A percentile compares a stretch with the other conserved stretches of the same genome.
Evolutionary conservation across 2,329 filamentous ascomycete species (phyloP).

Genomic region (Arachnomyces sp.): DNA sequence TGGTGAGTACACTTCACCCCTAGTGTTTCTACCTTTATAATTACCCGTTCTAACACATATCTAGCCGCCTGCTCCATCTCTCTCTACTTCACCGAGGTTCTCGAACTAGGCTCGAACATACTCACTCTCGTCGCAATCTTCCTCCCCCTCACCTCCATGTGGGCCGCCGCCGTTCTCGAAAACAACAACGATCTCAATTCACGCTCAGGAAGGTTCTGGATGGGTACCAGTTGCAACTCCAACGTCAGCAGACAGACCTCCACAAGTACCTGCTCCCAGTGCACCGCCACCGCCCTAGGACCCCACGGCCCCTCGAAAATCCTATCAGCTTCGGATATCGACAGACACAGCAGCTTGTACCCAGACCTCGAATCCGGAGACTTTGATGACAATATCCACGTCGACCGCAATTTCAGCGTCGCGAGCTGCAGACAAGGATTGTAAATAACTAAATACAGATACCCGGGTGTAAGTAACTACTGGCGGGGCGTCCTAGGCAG

Average conservation of each 20-base stretch:
- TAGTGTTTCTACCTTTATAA: slow-evolving; percentile 1
- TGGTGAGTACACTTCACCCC: slow-evolving; percentile 39
- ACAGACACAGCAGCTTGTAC: slow-evolving; percentile 5
- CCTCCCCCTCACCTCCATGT: slow-evolving; percentile 58
- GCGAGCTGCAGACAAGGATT: slow-evolving; percentile 3
- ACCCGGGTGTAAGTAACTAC: no score
- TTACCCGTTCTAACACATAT: not conserved
- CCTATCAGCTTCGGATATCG: not conserved
- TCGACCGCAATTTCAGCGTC: slow-evolving; percentile 12
- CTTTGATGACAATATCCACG: slow-evolving; percentile 4
- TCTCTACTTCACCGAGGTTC: slow-evolving; percentile 44
- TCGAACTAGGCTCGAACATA: slow-evolving; percentile 48
- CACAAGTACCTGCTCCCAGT: slow-evolving; percentile 4
- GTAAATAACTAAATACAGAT: no score
- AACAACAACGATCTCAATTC: slow-evolving; percentile 9
- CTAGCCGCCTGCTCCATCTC: slow-evolving; percentile 54
- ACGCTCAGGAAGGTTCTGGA: slow-evolving; percentile 6
- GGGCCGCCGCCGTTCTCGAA: slow-evolving; percentile 44
- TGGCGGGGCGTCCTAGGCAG: no score
- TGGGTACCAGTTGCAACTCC: slow-evolving; percentile 1
- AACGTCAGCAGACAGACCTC: not conserved
- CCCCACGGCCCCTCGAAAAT: slow-evolving; percentile 1
- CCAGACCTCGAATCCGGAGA: slow-evolving; percentile 9
- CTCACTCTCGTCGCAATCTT: slow-evolving; percentile 54
- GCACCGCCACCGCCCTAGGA: not conserved